These are phyloP conservation scores for Pharnaceum exiguum DNA, from an alignment of 148 eudicot species.

Conservation along the genomic window DNA sequence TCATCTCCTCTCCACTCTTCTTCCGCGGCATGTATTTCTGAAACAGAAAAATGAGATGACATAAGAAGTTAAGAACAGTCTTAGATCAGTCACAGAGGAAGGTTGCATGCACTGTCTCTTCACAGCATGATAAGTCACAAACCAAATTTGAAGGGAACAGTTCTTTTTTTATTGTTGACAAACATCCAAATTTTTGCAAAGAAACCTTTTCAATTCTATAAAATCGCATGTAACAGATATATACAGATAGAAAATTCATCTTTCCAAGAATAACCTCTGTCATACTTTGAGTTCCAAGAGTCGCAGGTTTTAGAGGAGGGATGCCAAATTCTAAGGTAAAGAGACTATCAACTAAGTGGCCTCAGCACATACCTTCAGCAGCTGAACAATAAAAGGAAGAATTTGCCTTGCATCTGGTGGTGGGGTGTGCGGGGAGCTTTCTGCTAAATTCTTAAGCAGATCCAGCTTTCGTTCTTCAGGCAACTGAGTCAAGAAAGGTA, in stretches of 20 bases:
- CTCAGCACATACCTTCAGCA: conserved; percentile 55
- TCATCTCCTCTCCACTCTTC: conserved; percentile 80
- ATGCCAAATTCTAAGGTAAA: not conserved
- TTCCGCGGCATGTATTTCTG: conserved; percentile 88
- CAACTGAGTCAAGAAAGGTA: conserved; percentile 47
- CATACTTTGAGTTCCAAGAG: too few relatives aligned
- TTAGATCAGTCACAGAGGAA: too few relatives aligned
- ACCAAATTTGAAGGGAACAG: too few relatives aligned
- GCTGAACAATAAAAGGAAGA: conserved; percentile 78
- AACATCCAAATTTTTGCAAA: too few relatives aligned
- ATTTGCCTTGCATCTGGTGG: conserved; percentile 85
- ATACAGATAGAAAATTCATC: not conserved
- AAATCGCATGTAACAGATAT: not conserved
- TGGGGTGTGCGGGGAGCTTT: conserved; percentile 72
- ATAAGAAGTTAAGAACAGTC: not conserved
- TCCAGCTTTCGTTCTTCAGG: conserved; percentile 88
- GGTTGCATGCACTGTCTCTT: too few relatives aligned
- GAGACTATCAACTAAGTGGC: not conserved
- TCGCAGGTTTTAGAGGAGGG: not conserved
- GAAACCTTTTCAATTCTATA: too few relatives aligned
- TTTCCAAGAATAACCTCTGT: too few relatives aligned
- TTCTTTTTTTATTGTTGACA: too few relatives aligned
- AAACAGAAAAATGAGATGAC: not conserved
- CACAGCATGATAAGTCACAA: too few relatives aligned
- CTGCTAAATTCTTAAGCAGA: conserved; percentile 90